Percentiles rank a stretch among this genome's conserved stretches.
These are phyloP conservation scores for Stenogyne calaminthoides DNA, from an alignment of 305 asterid species.

Conservation along the genomic window DNA sequence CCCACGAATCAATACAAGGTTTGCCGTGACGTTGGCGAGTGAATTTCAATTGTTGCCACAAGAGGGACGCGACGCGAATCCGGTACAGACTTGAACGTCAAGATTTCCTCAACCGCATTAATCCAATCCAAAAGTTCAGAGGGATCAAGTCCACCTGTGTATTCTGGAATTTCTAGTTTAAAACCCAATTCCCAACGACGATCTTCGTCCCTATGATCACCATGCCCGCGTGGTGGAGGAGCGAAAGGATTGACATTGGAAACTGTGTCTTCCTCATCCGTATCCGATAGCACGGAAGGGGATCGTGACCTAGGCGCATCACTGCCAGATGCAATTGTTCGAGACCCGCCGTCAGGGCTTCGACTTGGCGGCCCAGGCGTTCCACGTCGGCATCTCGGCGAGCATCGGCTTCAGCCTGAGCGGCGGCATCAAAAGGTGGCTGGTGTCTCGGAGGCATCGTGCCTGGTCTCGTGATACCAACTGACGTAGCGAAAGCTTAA, in stretches of 20 bases:
- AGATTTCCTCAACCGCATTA: too few relatives aligned
- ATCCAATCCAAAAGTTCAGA: too few relatives aligned
- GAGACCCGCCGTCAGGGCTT: background rate
- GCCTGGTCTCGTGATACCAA: background rate
- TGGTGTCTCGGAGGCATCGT: background rate
- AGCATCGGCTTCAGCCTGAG: too few relatives aligned
- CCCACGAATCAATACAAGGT: too few relatives aligned
- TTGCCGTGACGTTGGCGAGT: too few relatives aligned
- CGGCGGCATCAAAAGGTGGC: background rate
- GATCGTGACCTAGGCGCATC: background rate
- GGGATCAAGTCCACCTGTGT: too few relatives aligned
- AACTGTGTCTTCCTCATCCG: background rate
- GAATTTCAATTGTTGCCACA: too few relatives aligned
- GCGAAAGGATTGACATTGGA: background rate
- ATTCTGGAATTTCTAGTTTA: background rate
- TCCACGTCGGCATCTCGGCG: background rate
- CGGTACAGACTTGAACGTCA: too few relatives aligned
- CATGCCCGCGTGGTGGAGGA: background rate
- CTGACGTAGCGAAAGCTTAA: background rate
- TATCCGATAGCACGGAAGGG: background rate
- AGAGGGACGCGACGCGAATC: too few relatives aligned
- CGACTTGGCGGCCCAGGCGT: background rate
- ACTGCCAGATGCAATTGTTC: background rate
- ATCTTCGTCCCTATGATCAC: background rate
- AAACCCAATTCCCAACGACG: background rate